Evolutionary conservation across 2,329 filamentous ascomycete species (phyloP).

Genomic region (Colletotrichum sp.): DNA sequence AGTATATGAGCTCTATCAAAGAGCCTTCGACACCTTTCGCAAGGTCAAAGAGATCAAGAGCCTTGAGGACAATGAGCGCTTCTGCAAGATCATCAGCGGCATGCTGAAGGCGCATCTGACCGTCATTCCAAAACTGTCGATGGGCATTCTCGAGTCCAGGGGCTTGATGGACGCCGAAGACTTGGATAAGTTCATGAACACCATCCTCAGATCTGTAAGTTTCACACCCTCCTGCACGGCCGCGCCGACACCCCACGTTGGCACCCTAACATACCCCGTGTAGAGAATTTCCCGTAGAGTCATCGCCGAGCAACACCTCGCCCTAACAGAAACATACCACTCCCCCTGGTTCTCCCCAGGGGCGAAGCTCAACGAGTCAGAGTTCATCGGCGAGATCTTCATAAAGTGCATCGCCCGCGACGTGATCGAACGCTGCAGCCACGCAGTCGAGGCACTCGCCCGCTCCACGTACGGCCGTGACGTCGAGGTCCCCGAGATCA

Average conservation of each 20-base stretch:
- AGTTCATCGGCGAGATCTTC: slow-evolving; percentile 96
- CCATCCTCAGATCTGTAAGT: slow-evolving; percentile 82
- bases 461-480: slow-evolving; percentile 75
- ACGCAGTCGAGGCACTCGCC: slow-evolving; percentile 76
- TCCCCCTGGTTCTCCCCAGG: slow-evolving; percentile 88
- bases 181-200: slow-evolving; percentile 95
- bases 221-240: neutral
- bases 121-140: slow-evolving; percentile 92
- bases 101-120: slow-evolving; percentile 88
- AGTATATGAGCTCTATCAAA: slow-evolving; percentile 96
- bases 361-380: slow-evolving; percentile 72
- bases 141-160: slow-evolving; percentile 91
- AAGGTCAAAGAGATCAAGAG: slow-evolving; percentile 83
- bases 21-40: slow-evolving; percentile 91
- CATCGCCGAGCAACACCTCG: slow-evolving; percentile 96
- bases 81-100: slow-evolving; percentile 80
- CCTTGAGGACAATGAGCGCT: slow-evolving; percentile 85
- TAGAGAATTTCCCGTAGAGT: slow-evolving; percentile 93
- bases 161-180: slow-evolving; percentile 80
- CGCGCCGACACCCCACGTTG: neutral
- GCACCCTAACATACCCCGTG: neutral
- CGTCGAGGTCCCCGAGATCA: slow-evolving; percentile 78
- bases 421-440: slow-evolving; percentile 83
- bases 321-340: slow-evolving; percentile 92
- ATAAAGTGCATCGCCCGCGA: slow-evolving; percentile 90